phyloP scores from a whole-genome alignment of 495 filamentous ascomycete species.

The Hyaloscypha hepaticicola region DNA sequence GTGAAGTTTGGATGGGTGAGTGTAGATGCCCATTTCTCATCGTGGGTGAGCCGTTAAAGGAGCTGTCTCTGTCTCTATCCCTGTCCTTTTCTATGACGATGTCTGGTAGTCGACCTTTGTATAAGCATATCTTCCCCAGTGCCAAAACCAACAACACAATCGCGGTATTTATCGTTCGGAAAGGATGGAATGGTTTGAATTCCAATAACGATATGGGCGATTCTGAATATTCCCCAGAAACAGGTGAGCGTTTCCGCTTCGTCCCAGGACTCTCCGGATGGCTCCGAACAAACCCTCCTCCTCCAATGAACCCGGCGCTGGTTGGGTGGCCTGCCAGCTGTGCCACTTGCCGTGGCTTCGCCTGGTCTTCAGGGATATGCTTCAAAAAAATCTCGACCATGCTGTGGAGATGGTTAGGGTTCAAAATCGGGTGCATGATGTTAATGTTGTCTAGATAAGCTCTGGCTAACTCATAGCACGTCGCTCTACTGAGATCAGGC shows the following conservation, averaged over 20 bases:
- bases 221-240: slow-evolving; percentile 36
- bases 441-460: slow-evolving; percentile 81
- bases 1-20: slow-evolving; percentile 50
- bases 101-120: slow-evolving; percentile 60
- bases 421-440: slow-evolving; percentile 85
- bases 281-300: slow-evolving; percentile 18
- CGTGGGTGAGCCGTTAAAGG: slow-evolving; percentile 46
- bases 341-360: slow-evolving; percentile 19
- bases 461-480: slow-evolving; percentile 60
- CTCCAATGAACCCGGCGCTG: slow-evolving; percentile 35
- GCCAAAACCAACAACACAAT: slow-evolving; percentile 81
- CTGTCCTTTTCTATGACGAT: slow-evolving; percentile 32
- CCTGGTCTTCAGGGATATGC: slow-evolving; percentile 18
- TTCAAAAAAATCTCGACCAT: slow-evolving; percentile 49
- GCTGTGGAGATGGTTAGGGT: slow-evolving; percentile 46
- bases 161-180: slow-evolving; percentile 67
- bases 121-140: slow-evolving; percentile 77
- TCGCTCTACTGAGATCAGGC: slow-evolving; percentile 61
- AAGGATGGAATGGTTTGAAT: slow-evolving; percentile 42
- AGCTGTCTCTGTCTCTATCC: slow-evolving; percentile 30
- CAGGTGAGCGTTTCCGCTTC: slow-evolving; percentile 63
- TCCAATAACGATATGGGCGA: slow-evolving; percentile 1
- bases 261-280: slow-evolving; percentile 37
- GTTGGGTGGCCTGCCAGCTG: slow-evolving; percentile 4
- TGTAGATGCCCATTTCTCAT: slow-evolving; percentile 48